These are phyloP conservation scores for Colletotrichum melonis DNA, from an alignment of 2,329 filamentous ascomycete genomes.

Conservation along the genomic window DNA sequence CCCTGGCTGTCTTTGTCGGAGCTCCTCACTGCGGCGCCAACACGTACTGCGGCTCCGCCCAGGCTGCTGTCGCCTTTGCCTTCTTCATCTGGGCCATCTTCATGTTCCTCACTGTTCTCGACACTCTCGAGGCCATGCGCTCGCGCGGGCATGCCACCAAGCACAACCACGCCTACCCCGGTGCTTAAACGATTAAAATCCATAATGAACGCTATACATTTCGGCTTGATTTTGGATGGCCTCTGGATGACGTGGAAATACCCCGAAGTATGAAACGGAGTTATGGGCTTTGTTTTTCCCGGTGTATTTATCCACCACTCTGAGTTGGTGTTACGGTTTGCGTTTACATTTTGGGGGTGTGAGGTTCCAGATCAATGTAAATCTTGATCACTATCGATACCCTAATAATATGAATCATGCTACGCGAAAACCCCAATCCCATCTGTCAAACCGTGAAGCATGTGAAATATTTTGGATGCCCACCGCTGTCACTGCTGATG, in stretches of 20 bases:
- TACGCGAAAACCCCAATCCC: too few species aligned
- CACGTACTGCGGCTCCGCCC: conserved; percentile 67
- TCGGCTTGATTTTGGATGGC: neutral
- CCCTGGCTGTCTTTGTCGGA: conserved; percentile 74
- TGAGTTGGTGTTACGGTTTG: too few species aligned
- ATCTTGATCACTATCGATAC: too few species aligned
- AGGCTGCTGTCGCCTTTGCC: conserved; percentile 74
- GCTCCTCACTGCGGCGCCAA: conserved; percentile 64
- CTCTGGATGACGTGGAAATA: conserved; percentile 27
- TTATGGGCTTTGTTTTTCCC: neutral
- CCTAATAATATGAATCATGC: too few species aligned
- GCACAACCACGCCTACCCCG: conserved; percentile 34
- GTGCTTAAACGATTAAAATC: conserved; percentile 5
- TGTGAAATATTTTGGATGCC: too few species aligned
- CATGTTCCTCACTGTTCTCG: conserved; percentile 58
- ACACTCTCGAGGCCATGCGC: conserved; percentile 56
- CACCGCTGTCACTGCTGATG: too few species aligned
- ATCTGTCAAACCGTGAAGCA: too few species aligned
- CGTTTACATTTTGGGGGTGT: too few species aligned
- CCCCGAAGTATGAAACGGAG: conserved; percentile 26
- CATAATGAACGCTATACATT: neutral
- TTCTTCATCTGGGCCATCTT: conserved; percentile 72
- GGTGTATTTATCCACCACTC: too few species aligned
- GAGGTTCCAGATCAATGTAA: too few species aligned
- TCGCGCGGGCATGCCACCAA: conserved; percentile 49